Evolutionary conservation across 495 filamentous ascomycete species (phyloP).

Genomic region (Hypoxylon fragiforme): DNA sequence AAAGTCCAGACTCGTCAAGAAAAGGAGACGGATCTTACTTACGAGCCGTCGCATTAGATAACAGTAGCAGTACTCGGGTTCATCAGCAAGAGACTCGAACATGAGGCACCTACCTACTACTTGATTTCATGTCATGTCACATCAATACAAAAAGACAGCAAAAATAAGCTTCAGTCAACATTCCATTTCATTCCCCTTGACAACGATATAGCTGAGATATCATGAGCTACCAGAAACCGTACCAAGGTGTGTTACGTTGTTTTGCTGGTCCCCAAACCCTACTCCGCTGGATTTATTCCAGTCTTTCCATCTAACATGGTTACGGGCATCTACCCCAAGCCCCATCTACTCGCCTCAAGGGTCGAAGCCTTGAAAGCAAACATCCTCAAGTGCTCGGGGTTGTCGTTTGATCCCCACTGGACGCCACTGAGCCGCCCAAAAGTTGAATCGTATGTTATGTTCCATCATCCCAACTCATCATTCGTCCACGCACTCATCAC

Average conservation of each 20-base stretch:
- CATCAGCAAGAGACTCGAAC: too few relatives aligned
- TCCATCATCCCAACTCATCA: slow-evolving; percentile 21
- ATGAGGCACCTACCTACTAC: too few relatives aligned
- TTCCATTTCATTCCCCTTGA: slow-evolving; percentile 20
- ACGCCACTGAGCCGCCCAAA: not conserved
- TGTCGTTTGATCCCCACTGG: not conserved
- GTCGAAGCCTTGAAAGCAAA: not conserved
- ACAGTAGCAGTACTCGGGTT: too few relatives aligned
- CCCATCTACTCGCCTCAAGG: not conserved
- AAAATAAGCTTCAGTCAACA: slow-evolving; percentile 2
- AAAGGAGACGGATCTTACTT: too few relatives aligned
- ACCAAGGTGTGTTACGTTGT: too few relatives aligned
- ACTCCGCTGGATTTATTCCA: not conserved
- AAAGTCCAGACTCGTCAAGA: too few relatives aligned
- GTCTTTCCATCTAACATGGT: too few relatives aligned
- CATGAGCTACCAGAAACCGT: slow-evolving; percentile 2
- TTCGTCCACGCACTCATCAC: slow-evolving; percentile 8
- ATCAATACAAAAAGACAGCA: not conserved
- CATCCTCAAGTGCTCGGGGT: not conserved
- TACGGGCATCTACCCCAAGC: not conserved
- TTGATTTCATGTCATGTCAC: too few relatives aligned
- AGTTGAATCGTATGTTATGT: slow-evolving; percentile 1
- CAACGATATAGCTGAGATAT: slow-evolving; percentile 12
- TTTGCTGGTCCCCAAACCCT: not conserved
- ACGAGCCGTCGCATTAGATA: too few relatives aligned